phyloP scores from a whole-genome alignment of 345 rosid species.

The Erucastrum elatum region DNA sequence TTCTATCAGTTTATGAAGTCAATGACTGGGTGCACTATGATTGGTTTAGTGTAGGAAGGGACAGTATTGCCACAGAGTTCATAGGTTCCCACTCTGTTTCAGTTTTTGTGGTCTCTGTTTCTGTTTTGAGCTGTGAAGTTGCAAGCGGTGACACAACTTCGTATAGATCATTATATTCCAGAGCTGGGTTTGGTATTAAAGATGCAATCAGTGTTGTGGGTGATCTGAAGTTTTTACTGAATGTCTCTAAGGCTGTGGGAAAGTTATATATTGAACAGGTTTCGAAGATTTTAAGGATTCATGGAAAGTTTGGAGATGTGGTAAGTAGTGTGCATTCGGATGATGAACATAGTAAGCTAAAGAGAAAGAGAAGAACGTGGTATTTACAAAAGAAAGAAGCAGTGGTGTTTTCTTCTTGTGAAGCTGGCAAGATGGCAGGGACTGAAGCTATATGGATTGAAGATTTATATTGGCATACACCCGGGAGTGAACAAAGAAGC shows the following conservation, averaged over 20 bases:
- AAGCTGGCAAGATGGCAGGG: no score
- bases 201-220: conserved; percentile 65
- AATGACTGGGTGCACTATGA: conserved; percentile 36
- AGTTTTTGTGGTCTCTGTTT: conserved; percentile 45
- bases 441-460: no score
- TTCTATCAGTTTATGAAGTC: conserved; percentile 88
- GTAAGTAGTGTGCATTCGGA: conserved; percentile 57
- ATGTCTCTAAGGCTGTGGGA: conserved; percentile 66
- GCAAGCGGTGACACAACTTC: conserved; percentile 47
- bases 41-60: conserved; percentile 13
- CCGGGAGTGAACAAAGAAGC: no score
- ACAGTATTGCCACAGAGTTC: conserved; percentile 46
- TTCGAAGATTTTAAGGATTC: conserved; percentile 49
- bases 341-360: neutral
- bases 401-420: neutral
- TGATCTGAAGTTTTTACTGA: conserved; percentile 71
- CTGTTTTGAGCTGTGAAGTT: conserved; percentile 82
- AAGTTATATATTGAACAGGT: conserved; percentile 42
- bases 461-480: no score
- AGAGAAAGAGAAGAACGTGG: neutral
- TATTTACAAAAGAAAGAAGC: neutral
- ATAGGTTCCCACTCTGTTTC: no score
- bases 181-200: conserved; percentile 68
- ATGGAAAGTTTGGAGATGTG: conserved; percentile 61
- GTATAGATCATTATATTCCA: conserved; percentile 52